Evolutionary conservation across 31 red algal species (phyloP).

Genomic region (Odonthalia washingtoniensis): DNA sequence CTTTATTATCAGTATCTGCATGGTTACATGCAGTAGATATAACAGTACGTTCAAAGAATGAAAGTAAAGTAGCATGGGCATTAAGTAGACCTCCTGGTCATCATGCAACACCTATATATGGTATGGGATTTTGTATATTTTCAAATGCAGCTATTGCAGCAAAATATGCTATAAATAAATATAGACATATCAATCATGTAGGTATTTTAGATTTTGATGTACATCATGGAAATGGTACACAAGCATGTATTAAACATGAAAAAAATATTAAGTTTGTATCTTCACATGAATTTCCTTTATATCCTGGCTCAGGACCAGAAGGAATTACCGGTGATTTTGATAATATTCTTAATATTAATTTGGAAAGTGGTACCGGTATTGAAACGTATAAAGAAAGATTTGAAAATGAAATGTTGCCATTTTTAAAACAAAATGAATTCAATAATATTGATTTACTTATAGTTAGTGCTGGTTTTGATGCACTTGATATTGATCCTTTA

Average conservation of each 20-base stretch:
- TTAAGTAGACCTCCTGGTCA: conserved; percentile 93
- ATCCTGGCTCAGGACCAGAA: conserved; percentile 76
- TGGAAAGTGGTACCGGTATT: conserved; percentile 67
- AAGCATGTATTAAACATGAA: conserved; percentile 62
- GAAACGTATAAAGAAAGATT: conserved; percentile 69
- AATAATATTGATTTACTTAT: conserved; percentile 83
- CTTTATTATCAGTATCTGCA: conserved; percentile 71
- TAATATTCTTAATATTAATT: conserved; percentile 82
- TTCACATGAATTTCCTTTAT: conserved; percentile 92
- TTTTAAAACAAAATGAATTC: conserved; percentile 53
- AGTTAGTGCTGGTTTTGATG: conserved; percentile 97
- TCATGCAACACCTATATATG: conserved; percentile 85
- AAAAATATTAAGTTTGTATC: conserved; percentile 70
- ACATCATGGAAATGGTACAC: conserved; percentile 98
- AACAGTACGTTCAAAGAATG: conserved; percentile 27
- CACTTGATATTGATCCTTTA: conserved; percentile 87
- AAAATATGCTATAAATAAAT: conserved; percentile 65
- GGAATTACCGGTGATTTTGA: conserved; percentile 57
- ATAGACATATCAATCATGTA: conserved; percentile 51
- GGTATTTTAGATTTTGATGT: conserved; percentile 98
- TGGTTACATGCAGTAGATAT: conserved; percentile 89
- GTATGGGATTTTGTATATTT: conserved; percentile 98
- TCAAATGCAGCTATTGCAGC: conserved; percentile 95
- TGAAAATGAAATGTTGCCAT: conserved; percentile 76
- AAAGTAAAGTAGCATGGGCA: conserved; percentile 72